Conservation (phyloP, 805 yeast genomes). For the Kodamaea jinghongensis region DNA sequence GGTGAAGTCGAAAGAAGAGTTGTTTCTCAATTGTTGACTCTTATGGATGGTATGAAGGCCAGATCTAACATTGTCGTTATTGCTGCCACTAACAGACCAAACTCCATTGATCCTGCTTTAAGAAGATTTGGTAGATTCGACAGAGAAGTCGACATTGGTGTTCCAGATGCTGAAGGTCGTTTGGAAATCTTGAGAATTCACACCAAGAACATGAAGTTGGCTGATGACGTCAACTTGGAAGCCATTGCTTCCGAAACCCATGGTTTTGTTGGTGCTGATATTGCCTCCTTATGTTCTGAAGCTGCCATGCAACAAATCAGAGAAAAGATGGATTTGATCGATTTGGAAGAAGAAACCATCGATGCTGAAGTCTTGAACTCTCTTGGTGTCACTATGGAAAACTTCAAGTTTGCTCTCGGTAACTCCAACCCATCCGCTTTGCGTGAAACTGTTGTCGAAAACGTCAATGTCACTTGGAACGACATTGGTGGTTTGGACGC, state of each 20-base stretch:
- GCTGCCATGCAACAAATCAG: conserved; percentile 99
- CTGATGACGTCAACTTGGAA: conserved; percentile 93
- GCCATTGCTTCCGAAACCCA: conserved; percentile 96
- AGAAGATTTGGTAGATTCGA: conserved; percentile 86
- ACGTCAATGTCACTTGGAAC: conserved; percentile 98
- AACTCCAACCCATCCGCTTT: conserved; percentile 98
- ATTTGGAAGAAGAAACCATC: conserved; percentile 91
- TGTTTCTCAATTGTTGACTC: conserved; percentile 92
- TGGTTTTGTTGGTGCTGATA: conserved; percentile 99
- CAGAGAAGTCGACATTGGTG: conserved; percentile 84
- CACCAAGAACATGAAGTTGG: conserved; percentile 97
- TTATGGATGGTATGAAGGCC: conserved; percentile 99
- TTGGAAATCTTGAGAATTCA: conserved; percentile 95
- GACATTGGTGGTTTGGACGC: conserved; percentile 98
- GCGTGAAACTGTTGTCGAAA: conserved; percentile 98
- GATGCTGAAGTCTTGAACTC: conserved; percentile 97
- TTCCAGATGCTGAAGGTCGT: conserved; percentile 98
- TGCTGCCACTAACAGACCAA: conserved; percentile 93
- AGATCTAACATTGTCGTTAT: conserved; percentile 96
- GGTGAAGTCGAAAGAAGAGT: conserved; percentile 99
- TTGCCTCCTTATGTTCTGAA: conserved; percentile 98
- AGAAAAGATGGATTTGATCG: conserved; percentile 98
- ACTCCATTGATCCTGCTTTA: conserved; percentile 80
- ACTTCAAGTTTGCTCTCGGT: conserved; percentile 96
- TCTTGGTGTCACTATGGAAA: conserved; percentile 97